Evolutionary conservation across 345 rosid species (phyloP).

Genomic region (Gossypioides kirkii): DNA sequence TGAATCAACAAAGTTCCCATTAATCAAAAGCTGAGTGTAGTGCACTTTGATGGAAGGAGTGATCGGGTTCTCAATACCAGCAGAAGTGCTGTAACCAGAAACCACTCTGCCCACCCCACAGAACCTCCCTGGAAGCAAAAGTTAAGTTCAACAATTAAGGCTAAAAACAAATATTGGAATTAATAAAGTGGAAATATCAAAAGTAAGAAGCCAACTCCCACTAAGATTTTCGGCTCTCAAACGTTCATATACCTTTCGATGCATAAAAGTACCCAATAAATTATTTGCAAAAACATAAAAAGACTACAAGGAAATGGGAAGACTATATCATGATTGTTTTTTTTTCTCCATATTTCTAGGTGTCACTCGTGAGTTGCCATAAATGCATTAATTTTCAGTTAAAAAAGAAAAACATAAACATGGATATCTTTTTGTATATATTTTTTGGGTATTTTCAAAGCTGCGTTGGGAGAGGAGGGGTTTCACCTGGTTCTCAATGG

Average conservation of each 20-base stretch:
- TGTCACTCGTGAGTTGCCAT: neutral
- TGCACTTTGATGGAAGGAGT: slow-evolving; percentile 43
- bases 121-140: slow-evolving; percentile 39
- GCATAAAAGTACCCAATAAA: neutral
- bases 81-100: slow-evolving; percentile 42
- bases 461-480: no score
- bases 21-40: slow-evolving; percentile 60
- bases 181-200: neutral
- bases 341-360: neutral
- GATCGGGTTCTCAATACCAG: slow-evolving; percentile 50
- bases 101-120: slow-evolving; percentile 30
- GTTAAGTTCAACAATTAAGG: neutral
- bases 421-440: no score
- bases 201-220: neutral
- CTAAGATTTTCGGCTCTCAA: neutral
- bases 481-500: no score
- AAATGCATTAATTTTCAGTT: no score
- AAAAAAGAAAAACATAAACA: no score
- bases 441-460: no score
- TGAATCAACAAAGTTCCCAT: slow-evolving; percentile 74
- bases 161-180: neutral
- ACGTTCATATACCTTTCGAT: neutral
- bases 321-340: neutral
- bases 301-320: neutral
- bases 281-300: neutral